Evolutionary conservation across 306 rosid genomes (phyloP).

Genomic region (Pterocarpus macrocarpus): DNA sequence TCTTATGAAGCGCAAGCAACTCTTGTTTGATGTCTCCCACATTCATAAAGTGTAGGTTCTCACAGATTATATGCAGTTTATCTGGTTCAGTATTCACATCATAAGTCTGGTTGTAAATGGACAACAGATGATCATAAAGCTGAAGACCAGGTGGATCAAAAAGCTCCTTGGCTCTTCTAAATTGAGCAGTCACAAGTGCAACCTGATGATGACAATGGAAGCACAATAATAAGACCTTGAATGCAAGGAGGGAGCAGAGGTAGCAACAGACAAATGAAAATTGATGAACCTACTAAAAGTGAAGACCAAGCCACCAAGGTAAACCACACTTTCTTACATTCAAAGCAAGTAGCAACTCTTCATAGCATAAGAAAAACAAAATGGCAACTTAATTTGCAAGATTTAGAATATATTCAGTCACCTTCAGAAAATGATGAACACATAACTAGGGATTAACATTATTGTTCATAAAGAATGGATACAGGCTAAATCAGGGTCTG

Average conservation of each 20-base stretch:
- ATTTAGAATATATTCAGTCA: constrained; percentile 4
- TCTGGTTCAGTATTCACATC: constrained; percentile 57
- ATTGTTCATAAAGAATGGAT: neutral
- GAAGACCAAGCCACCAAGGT: constrained; percentile 21
- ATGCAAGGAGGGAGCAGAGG: neutral
- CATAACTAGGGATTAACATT: neutral
- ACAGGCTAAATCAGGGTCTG: neutral
- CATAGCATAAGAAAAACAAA: neutral
- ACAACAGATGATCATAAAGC: constrained; percentile 63
- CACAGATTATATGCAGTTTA: constrained; percentile 60
- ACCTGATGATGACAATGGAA: constrained; percentile 57
- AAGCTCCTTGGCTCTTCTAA: constrained; percentile 77
- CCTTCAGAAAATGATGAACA: neutral
- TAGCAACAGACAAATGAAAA: constrained; percentile 28
- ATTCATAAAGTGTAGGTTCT: constrained; percentile 69
- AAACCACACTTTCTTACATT: neutral
- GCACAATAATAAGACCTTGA: constrained; percentile 15
- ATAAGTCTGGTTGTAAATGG: constrained; percentile 56
- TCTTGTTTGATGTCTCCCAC: constrained; percentile 72
- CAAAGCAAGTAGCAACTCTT: neutral
- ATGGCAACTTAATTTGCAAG: neutral
- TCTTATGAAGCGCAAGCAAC: constrained; percentile 71
- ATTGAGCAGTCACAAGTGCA: constrained; percentile 82
- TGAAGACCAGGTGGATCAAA: constrained; percentile 64
- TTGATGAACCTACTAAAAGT: neutral